phyloP scores from a whole-genome alignment of 257 asterid genomes.

The Scutellaria baicalensis region DNA sequence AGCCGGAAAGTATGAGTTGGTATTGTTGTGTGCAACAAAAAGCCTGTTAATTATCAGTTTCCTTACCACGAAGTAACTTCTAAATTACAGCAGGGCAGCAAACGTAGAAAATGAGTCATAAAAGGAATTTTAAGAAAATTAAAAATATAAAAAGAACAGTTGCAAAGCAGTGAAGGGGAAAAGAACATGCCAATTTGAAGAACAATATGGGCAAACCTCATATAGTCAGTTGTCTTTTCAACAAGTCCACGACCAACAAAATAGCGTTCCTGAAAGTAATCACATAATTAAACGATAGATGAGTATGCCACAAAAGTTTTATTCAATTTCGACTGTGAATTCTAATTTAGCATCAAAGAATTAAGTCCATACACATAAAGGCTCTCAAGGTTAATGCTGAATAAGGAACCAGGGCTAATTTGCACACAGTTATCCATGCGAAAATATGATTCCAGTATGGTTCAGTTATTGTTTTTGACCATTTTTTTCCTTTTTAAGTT shows the following conservation, averaged over 20 bases:
- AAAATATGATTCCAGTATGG: background rate
- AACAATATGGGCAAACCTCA: constrained; percentile 49
- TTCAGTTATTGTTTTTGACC: background rate
- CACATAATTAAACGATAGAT: background rate
- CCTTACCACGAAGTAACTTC: background rate
- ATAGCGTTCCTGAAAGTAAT: constrained; percentile 77
- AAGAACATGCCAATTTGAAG: constrained; percentile 6
- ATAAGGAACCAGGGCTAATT: background rate
- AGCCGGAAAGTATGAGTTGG: background rate
- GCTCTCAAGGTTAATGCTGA: background rate
- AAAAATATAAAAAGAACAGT: background rate
- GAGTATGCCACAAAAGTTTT: background rate
- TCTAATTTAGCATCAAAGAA: background rate
- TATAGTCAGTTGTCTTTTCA: constrained; percentile 72
- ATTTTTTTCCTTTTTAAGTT: background rate
- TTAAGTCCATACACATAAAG: background rate
- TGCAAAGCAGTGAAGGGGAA: background rate
- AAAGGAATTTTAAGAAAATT: background rate
- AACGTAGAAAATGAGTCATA: background rate
- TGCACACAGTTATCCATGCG: background rate
- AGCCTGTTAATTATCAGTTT: constrained; percentile 4
- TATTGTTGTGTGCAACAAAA: background rate
- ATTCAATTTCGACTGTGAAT: background rate
- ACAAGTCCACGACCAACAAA: constrained; percentile 99
- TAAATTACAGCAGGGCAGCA: background rate